Percentiles rank a stretch among this genome's conserved stretches.
Evolutionary conservation across 83 land plant species (phyloP).

Genomic region (Thuja plicata): DNA sequence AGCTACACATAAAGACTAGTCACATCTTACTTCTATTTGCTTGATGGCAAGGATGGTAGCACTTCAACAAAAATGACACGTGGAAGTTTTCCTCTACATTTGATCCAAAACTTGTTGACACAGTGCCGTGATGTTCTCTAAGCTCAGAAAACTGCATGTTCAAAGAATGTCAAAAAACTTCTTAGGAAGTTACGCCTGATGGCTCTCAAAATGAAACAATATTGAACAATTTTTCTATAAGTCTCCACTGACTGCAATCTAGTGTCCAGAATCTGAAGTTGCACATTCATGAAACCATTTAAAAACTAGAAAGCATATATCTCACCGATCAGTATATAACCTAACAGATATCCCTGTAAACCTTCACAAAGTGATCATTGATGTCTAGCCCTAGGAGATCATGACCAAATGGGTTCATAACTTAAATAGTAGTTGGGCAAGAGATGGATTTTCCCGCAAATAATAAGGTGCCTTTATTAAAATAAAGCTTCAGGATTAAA

Average conservation of each 20-base stretch:
- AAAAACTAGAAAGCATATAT: background rate
- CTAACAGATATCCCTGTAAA: background rate
- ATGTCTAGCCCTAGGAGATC: background rate
- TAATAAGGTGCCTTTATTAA: background rate
- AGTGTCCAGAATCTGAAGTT: background rate
- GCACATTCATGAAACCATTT: background rate
- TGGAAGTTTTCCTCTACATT: background rate
- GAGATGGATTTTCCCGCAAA: background rate
- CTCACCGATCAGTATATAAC: background rate
- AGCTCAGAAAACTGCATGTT: background rate
- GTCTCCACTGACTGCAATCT: background rate
- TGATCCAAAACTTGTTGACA: background rate
- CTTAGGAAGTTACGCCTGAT: background rate
- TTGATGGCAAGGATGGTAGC: background rate
- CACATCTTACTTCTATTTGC: background rate
- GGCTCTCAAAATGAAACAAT: background rate
- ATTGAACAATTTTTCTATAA: background rate
- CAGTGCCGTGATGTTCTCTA: background rate
- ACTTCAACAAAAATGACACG: background rate
- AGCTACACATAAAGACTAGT: background rate
- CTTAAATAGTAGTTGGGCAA: background rate
- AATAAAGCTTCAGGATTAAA: too few species aligned
- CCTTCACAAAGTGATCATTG: background rate
- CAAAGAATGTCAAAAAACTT: background rate
- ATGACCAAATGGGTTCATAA: background rate